Conservation (phyloP, 768 basidiomycete species). For the Lentinula detonsa region DNA sequence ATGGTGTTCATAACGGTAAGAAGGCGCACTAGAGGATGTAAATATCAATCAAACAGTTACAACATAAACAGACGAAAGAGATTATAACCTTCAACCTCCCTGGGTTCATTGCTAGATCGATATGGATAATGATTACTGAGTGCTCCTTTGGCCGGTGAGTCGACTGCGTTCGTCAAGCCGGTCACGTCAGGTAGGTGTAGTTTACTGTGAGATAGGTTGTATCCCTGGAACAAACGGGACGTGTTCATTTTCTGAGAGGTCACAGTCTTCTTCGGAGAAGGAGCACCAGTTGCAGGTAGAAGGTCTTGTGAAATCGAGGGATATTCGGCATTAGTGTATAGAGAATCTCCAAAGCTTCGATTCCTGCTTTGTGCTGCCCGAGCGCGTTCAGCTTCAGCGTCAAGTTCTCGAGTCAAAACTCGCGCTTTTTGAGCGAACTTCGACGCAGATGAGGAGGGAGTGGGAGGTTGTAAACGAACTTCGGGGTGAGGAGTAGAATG, state of each 20-base stretch:
- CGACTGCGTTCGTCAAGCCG: conserved; percentile 72
- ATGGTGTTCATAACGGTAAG: conserved; percentile 55
- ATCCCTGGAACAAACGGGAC: background rate
- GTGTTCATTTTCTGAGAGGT: conserved; percentile 1
- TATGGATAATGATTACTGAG: conserved; percentile 43
- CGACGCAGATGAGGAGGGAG: conserved; percentile 49
- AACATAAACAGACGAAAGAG: background rate
- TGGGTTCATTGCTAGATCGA: conserved; percentile 36
- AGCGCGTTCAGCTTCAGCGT: conserved; percentile 22
- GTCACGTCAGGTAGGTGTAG: conserved; percentile 79
- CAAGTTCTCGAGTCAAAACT: conserved; percentile 51
- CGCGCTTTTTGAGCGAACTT: conserved; percentile 57
- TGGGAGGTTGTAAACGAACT: conserved; percentile 52
- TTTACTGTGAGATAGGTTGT: conserved; percentile 26
- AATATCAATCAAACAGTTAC: background rate
- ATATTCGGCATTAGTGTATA: background rate
- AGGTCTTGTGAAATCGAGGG: background rate
- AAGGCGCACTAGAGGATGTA: conserved; percentile 44
- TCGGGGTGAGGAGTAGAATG: conserved; percentile 18
- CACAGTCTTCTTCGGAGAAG: background rate
- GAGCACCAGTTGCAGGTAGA: background rate
- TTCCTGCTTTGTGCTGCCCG: background rate
- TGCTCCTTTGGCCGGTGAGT: conserved; percentile 59
- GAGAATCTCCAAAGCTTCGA: background rate
- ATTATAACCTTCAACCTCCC: conserved; percentile 60